phyloP scores from a whole-genome alignment of 495 filamentous ascomycete species.

The Neurospora sp. region DNA sequence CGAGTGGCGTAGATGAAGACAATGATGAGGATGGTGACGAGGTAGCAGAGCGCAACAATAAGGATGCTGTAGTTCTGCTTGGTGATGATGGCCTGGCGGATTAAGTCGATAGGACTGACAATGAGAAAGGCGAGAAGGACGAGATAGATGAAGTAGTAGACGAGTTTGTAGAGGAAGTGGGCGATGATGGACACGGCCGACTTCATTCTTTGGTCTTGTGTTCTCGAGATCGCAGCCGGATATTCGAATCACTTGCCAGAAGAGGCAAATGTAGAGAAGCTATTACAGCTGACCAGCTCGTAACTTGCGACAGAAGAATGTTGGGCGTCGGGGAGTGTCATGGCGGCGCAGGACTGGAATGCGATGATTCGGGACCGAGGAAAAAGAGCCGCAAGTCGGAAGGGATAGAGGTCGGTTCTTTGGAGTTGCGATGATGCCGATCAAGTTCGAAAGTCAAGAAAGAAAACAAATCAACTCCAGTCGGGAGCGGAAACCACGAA shows the following conservation, averaged over 20 bases:
- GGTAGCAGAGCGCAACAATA: conserved; percentile 67
- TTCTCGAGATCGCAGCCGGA: background rate
- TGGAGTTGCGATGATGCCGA: background rate
- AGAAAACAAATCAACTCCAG: background rate
- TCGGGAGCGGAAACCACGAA: background rate
- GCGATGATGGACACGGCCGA: conserved; percentile 38
- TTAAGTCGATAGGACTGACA: conserved; percentile 72
- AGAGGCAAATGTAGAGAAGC: background rate
- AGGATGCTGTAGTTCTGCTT: conserved; percentile 69
- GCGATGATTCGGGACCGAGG: background rate
- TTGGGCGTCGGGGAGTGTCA: conserved; percentile 2
- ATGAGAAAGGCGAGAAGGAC: conserved; percentile 62
- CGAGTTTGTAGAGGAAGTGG: conserved; percentile 70
- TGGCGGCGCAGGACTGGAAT: conserved; percentile 1
- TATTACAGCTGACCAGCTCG: background rate
- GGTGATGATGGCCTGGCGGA: conserved; percentile 62
- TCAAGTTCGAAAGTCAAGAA: background rate
- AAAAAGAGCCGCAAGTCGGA: background rate
- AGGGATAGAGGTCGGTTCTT: background rate
- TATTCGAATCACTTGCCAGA: background rate
- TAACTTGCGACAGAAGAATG: background rate
- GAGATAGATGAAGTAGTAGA: conserved; percentile 69
- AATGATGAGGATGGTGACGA: conserved; percentile 62
- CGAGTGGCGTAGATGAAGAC: conserved; percentile 71
- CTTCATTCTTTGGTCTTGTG: conserved; percentile 12